Conservation (phyloP, 2,329 filamentous ascomycete species). For the Chrysosphaeria jannelii region DNA sequence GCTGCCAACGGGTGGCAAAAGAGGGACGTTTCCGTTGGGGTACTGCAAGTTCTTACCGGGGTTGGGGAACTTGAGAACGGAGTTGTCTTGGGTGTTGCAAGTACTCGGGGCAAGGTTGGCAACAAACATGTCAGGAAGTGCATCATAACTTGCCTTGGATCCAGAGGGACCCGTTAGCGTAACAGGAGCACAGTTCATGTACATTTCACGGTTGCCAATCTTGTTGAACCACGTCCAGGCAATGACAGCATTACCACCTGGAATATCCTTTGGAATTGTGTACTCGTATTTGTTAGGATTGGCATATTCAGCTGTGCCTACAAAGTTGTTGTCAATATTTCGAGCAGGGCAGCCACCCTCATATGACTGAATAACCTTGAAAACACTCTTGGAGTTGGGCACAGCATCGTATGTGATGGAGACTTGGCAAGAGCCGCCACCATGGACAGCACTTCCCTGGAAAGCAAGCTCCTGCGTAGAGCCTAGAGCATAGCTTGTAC, state of each 20-base stretch:
- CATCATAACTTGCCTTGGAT: constrained; percentile 21
- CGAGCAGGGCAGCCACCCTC: constrained; percentile 56
- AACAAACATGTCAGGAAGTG: constrained; percentile 44
- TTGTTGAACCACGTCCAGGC: constrained; percentile 94
- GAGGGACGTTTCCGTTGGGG: no score
- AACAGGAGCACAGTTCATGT: constrained; percentile 81
- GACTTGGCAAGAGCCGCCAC: constrained; percentile 78
- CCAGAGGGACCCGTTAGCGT: constrained; percentile 21
- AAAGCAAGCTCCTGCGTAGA: constrained; percentile 30
- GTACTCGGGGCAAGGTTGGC: constrained; percentile 33
- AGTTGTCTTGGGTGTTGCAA: constrained; percentile 21
- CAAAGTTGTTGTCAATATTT: constrained; percentile 23
- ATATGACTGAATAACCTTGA: constrained; percentile 74
- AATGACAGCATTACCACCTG: constrained; percentile 47
- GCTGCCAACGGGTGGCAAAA: no score
- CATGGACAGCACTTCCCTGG: constrained; percentile 46
- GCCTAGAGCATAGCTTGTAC: no score
- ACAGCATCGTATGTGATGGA: constrained; percentile 50
- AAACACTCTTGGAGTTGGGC: constrained; percentile 35
- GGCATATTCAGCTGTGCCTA: constrained; percentile 12
- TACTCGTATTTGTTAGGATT: constrained; percentile 33
- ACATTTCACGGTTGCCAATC: constrained; percentile 79
- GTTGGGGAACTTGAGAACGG: constrained; percentile 35
- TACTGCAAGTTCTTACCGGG: constrained; percentile 27
- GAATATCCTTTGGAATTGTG: constrained; percentile 38